Evolutionary conservation across 1,284 basidiomycete genomes (phyloP), one percentile per base, ranked within the genome.

Genomic region (Apiotrichum montevideense): DNA sequence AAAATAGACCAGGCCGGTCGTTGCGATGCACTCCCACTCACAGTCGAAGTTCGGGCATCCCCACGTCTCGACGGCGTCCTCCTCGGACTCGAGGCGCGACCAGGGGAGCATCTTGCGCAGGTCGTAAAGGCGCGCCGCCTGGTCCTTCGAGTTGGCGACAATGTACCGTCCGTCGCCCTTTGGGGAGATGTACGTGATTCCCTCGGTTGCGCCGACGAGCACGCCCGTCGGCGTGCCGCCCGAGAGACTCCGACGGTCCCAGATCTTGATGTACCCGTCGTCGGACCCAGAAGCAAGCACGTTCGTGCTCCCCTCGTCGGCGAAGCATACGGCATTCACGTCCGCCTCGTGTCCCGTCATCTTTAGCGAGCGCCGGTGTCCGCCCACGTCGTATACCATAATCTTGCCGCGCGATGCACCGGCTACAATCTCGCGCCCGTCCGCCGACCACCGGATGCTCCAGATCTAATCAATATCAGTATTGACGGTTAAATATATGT

Each of bases 91-190:
- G 63, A 86, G 88, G 37, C 92, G 86, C 9, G 79, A 71, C 65
- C 83, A 86, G 54, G 80, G 84, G 42, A 85, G 82, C 94, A 98
- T 96, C 78, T 87, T 92, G 42, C 95, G 86, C 51, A 98, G 78
- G 77, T 98, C 95, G 89, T 95, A 98, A 35, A 98, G 77, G 33
- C 92, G 85, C 54, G 91, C 79, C 1, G 88, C 85, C 71, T 98
- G 95, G 71, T 98, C 96, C 75, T 98, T 98, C 49, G 92, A 92
- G 70, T 98, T 98, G n/a, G 89, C 94, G 40, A 98, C 86, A 54
- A 96, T 81, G 73, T 98, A 98, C 56, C 95, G 84, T 6, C 94
- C 95, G 68, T 98, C 96, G 6, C 91, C 76, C 70, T 84, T 92
- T 1, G 90, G 85, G 29, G 89, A 87, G 6, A 90, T 88, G 65